These are phyloP conservation scores for Coprinopsis strossmayeri DNA, from an alignment of 768 basidiomycete species.

Conservation along the genomic window DNA sequence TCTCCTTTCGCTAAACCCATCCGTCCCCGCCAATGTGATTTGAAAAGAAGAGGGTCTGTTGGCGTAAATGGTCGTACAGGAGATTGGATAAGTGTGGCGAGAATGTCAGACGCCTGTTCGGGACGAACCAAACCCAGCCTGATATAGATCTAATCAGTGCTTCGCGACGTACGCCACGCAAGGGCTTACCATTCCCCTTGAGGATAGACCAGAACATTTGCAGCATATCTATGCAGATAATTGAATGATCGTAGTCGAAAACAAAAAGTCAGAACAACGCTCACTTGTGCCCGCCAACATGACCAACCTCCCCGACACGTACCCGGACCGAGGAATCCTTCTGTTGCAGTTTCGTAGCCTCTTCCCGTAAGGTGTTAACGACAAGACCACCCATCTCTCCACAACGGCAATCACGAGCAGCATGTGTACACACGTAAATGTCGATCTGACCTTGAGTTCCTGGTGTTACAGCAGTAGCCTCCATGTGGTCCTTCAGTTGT, in stretches of 20 bases:
- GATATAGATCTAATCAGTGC: constrained; percentile 2
- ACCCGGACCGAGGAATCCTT: constrained; percentile 23
- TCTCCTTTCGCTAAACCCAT: constrained; percentile 60
- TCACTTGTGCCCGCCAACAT: constrained; percentile 83
- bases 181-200: constrained; percentile 62
- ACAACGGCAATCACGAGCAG: constrained; percentile 73
- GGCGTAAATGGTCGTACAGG: constrained; percentile 21
- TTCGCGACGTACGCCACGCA: background rate
- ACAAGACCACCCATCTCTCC: constrained; percentile 58
- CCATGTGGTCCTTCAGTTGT: constrained; percentile 26
- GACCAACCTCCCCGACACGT: constrained; percentile 60
- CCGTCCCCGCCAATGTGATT: constrained; percentile 61
- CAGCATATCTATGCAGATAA: constrained; percentile 54
- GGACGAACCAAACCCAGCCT: constrained; percentile 63
- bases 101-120: constrained; percentile 46
- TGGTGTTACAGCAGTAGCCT: constrained; percentile 2
- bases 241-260: background rate
- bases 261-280: constrained; percentile 19
- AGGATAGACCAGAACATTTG: constrained; percentile 63
- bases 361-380: constrained; percentile 43
- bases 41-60: constrained; percentile 31
- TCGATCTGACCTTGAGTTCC: constrained; percentile 24
- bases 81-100: constrained; percentile 36
- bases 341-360: constrained; percentile 32
- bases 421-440: constrained; percentile 77